Evolutionary conservation across 31 red algal genomes (phyloP), one percentile per base, ranked within the genome.

Genomic region (Asparagopsis taxiformis): DNA sequence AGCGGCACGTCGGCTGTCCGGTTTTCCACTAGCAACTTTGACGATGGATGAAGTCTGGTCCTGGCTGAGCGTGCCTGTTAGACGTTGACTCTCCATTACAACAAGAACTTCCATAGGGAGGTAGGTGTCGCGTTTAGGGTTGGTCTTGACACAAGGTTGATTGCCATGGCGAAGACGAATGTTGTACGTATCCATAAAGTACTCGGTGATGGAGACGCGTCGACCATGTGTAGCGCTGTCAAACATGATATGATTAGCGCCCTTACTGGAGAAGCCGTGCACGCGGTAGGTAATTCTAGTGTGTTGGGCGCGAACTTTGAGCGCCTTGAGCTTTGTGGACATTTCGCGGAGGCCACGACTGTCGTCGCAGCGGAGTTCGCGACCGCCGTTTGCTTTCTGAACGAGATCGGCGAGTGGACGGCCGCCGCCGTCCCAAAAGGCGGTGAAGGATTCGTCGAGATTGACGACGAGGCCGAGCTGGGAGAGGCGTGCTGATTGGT

Each of bases 371-470:
- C 21, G 11, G 4, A 67, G 31, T 5, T 75, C 70, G 13, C 62
- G 60, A 20, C 62, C 58, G 35, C 71, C 81, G 41, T 75, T 86
- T 9, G 81, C 81, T 33, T 86, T 66, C 31, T 24, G 16, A 24
- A 75, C 11, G 11, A 86, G 37, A 8, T 70, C 48, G 20, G 19
- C 32, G 9, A 86, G 51, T 1, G 69, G 55, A 22, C 48, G 53
- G 20, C 79, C 62, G 25, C 81, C 81, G 1, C 31, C 16, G 13
- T 69, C 75, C 70, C 71, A 86, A 52, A 86, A 86, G 3, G 81
- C 61, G 20, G 81, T 86, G 43, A 55, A 86, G 2, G 70, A 75
- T 55, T 86, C 81, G 50, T 86, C 81, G n/a, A 86, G 37, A 20
- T 86, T 86, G 11, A 86, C 35, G 0, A 76, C 25, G 21, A 76